These are phyloP conservation scores for Fusarium pseudoanthophilum DNA, from an alignment of 2,329 filamentous ascomycete species.

Conservation along the genomic window DNA sequence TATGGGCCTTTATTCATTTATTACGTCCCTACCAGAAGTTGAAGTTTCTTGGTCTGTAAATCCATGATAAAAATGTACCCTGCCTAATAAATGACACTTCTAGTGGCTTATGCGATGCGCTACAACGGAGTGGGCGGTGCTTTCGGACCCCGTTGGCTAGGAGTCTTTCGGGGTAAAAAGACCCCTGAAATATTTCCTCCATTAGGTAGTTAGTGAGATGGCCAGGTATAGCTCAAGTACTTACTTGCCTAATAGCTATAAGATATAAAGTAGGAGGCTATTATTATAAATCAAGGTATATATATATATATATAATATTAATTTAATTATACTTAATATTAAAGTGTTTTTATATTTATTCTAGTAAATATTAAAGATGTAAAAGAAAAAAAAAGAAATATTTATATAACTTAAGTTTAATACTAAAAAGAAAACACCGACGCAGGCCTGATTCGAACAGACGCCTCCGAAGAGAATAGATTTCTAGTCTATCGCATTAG, in stretches of 20 bases:
- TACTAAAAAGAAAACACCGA: slow-evolving; percentile 8
- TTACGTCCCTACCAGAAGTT: neutral
- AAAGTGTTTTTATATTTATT: too few species aligned
- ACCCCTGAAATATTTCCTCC: slow-evolving; percentile 6
- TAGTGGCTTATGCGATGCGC: neutral
- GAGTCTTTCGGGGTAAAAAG: neutral
- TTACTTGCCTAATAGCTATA: neutral
- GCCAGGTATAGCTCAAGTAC: neutral
- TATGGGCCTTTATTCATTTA: neutral
- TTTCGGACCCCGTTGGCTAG: slow-evolving; percentile 2
- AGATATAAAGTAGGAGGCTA: too few species aligned
- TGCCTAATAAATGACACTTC: neutral
- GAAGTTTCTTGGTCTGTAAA: neutral
- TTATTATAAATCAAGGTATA: too few species aligned
- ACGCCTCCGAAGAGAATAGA: slow-evolving; percentile 35
- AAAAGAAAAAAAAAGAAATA: too few species aligned
- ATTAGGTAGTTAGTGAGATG: neutral
- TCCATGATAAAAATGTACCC: neutral
- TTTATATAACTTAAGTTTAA: too few species aligned
- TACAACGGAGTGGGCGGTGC: neutral
- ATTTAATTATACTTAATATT: too few species aligned
- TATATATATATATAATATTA: neutral
- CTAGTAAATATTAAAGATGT: too few species aligned
- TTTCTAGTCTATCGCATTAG: slow-evolving; percentile 38
- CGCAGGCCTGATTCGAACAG: slow-evolving; percentile 36